A percentile compares a stretch with the other conserved stretches of the same genome.
Evolutionary conservation across 371 early-diverging fungal genomes (phyloP).

Genomic region (Apophysomyces trapeziformis): DNA sequence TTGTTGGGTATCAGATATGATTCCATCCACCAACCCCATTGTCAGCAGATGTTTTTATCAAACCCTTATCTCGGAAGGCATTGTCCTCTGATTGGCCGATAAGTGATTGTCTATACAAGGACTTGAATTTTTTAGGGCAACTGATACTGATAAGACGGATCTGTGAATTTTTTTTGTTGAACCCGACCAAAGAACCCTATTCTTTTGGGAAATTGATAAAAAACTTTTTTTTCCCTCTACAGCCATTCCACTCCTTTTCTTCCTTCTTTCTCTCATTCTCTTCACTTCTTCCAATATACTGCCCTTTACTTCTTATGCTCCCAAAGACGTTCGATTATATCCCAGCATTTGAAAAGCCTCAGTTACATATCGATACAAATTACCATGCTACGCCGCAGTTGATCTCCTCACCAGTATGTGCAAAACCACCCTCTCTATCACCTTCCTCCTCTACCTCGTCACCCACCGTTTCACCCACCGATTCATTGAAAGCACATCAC

Average conservation of each 20-base stretch:
- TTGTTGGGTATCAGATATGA: background rate
- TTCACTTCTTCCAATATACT: background rate
- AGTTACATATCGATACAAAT: constrained; percentile 8
- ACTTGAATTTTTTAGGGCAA: constrained; percentile 17
- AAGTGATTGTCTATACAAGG: constrained; percentile 14
- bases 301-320: background rate
- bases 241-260: background rate
- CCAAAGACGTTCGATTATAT: background rate
- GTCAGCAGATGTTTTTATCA: constrained; percentile 9
- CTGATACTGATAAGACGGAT: constrained; percentile 19
- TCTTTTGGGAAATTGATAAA: background rate
- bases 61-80: constrained; percentile 15
- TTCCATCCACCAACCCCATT: constrained; percentile 6
- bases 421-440: constrained; percentile 27
- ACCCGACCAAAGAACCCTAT: background rate
- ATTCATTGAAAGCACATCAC: constrained; percentile 13
- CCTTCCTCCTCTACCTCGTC: constrained; percentile 34
- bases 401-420: background rate
- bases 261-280: constrained; percentile 1
- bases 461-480: constrained; percentile 18
- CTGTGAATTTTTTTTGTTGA: constrained; percentile 20
- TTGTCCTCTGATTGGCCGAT: constrained; percentile 14
- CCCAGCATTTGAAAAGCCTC: background rate
- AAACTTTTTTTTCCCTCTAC: background rate
- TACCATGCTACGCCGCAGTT: constrained; percentile 11